A percentile compares a stretch with the other conserved stretches of the same genome.
phyloP scores from a whole-genome alignment of 306 rosid genomes.

The Lathyrus aphaca region DNA sequence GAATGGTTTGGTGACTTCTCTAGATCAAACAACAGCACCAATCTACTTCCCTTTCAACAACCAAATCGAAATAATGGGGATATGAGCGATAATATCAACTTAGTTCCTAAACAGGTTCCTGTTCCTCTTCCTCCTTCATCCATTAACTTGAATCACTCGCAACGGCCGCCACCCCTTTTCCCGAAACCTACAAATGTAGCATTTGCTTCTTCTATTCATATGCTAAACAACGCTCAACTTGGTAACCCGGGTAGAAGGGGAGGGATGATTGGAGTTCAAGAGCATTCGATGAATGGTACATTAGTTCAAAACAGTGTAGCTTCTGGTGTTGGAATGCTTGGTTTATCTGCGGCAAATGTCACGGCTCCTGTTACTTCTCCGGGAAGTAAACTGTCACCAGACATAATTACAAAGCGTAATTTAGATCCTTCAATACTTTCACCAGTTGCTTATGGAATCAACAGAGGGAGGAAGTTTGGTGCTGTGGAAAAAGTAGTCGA shows the following conservation, averaged over 20 bases:
- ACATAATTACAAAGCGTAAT: constrained; percentile 44
- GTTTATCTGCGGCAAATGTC: constrained; percentile 52
- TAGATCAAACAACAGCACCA: constrained; percentile 46
- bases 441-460: constrained; percentile 72
- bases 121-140: constrained; percentile 45
- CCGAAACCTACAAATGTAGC: constrained; percentile 71
- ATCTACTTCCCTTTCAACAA: constrained; percentile 61
- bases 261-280: constrained; percentile 30
- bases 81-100: constrained; percentile 52
- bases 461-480: constrained; percentile 65
- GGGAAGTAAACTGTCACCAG: constrained; percentile 60
- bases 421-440: constrained; percentile 51
- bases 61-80: constrained; percentile 49
- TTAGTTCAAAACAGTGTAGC: constrained; percentile 26
- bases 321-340: constrained; percentile 48
- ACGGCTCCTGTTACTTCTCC: constrained; percentile 56
- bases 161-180: constrained; percentile 61
- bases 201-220: constrained; percentile 60
- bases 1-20: constrained; percentile 62
- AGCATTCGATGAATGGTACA: constrained; percentile 52
- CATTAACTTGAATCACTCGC: constrained; percentile 51
- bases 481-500: constrained; percentile 83
- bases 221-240: constrained; percentile 60
- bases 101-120: constrained; percentile 54
- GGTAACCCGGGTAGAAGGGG: constrained; percentile 50